Percentiles rank a stretch among this genome's conserved stretches.
phyloP scores from a whole-genome alignment of 2,329 filamentous ascomycete genomes.

The Fusarium sp. region DNA sequence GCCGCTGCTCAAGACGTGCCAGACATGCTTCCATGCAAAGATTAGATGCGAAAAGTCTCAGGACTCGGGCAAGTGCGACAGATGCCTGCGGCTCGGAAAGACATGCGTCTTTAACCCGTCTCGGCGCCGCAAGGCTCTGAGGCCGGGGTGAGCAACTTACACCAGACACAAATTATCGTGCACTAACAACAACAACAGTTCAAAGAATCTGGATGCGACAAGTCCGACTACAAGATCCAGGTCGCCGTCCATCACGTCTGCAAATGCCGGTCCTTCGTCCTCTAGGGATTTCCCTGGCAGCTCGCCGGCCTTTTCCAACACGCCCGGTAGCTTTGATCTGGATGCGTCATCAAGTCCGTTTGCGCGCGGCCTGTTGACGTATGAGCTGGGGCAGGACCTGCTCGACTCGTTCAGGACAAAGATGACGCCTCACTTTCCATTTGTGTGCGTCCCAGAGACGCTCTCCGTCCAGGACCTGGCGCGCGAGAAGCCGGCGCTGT shows the following conservation, averaged over 20 bases:
- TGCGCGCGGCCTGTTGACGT: conserved; percentile 35
- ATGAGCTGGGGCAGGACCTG: conserved; percentile 46
- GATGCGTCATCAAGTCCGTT: conserved; percentile 46
- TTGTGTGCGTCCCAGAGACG: conserved; percentile 46
- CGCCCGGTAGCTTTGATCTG: conserved; percentile 29
- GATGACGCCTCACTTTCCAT: conserved; percentile 50
- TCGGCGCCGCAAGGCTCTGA: conserved; percentile 45
- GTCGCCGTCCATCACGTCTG: conserved; percentile 35
- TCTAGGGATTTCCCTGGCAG: conserved; percentile 18
- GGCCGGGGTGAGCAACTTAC: conserved; percentile 30
- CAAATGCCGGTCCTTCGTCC: background rate
- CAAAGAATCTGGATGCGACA: conserved; percentile 28
- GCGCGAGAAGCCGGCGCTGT: conserved; percentile 45
- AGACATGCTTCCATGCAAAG: conserved; percentile 55
- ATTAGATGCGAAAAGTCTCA: conserved; percentile 55
- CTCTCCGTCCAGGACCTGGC: conserved; percentile 39
- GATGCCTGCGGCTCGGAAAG: conserved; percentile 54
- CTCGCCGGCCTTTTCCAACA: conserved; percentile 13
- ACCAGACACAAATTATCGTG: background rate
- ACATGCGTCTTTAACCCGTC: conserved; percentile 52
- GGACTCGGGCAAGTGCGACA: conserved; percentile 52
- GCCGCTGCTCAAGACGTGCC: conserved; percentile 51
- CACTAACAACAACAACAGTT: conserved; percentile 14
- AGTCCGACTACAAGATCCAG: conserved; percentile 26
- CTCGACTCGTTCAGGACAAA: conserved; percentile 44